phyloP scores from a whole-genome alignment of 345 rosid genomes.

The Punica granatum region DNA sequence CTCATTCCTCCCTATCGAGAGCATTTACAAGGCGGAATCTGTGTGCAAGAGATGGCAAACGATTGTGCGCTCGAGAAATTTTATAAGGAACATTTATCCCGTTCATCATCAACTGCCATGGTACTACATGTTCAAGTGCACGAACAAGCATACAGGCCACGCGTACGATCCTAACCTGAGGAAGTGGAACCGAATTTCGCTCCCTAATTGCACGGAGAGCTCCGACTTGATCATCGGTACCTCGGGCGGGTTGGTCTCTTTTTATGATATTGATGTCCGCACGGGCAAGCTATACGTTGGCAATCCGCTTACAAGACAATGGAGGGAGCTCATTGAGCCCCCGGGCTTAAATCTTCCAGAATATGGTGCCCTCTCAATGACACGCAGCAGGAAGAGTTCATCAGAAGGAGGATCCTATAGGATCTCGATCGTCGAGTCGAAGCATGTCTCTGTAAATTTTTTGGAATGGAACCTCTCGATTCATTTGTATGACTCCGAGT shows the following conservation, averaged over 20 bases:
- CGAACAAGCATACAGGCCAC: conserved; percentile 71
- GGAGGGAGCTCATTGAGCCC: conserved; percentile 45
- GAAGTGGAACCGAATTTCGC: conserved; percentile 63
- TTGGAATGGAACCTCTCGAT: conserved; percentile 63
- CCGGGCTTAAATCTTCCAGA: conserved; percentile 46
- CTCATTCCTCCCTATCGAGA: conserved; percentile 64
- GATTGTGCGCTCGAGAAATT: conserved; percentile 60
- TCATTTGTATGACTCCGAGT: conserved; percentile 52
- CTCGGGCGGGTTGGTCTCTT: conserved; percentile 76
- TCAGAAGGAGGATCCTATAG: conserved; percentile 37
- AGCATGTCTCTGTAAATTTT: conserved; percentile 55
- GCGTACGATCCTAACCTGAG: conserved; percentile 68
- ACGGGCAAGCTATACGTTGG: conserved; percentile 53
- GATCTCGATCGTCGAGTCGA: conserved; percentile 55
- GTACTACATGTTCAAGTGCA: conserved; percentile 86
- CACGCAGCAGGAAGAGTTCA: too few species aligned
- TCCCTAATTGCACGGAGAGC: conserved; percentile 54
- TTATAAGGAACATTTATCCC: conserved; percentile 48
- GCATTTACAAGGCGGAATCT: conserved; percentile 76
- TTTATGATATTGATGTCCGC: conserved; percentile 58
- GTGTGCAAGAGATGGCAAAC: conserved; percentile 74
- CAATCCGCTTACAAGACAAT: conserved; percentile 54
- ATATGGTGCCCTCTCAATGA: conserved; percentile 57
- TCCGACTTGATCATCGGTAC: conserved; percentile 61
- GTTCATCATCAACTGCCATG: conserved; percentile 48